Evolutionary conservation across 139 green algal species (phyloP), one percentile per base, ranked within the genome.

Genomic region (Haematococcus lacustris): DNA sequence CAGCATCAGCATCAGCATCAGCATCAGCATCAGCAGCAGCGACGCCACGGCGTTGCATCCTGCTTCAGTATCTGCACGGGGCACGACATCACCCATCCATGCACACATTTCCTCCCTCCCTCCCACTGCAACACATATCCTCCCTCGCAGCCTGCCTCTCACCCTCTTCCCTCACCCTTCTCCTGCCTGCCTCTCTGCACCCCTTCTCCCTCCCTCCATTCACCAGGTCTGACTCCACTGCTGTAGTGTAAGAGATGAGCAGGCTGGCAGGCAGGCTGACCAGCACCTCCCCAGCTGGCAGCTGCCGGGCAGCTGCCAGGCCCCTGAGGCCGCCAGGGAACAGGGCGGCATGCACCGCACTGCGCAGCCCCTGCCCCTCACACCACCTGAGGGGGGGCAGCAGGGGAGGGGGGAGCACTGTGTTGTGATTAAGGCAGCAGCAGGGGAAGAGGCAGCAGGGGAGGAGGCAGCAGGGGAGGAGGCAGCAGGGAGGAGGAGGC

Each of bases 161-260:
- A 53, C 17, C 43, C 43, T 28, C 43, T 28, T 53, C 17, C 43
- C n/a, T n/a, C n/a, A n/a, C n/a, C n/a, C n/a, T n/a, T n/a, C n/a
- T n/a, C n/a, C n/a, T n/a, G n/a, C n/a, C n/a, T n/a, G n/a, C n/a
- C n/a, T n/a, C n/a, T n/a, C n/a, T n/a, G n/a, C n/a, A n/a, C n/a
- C n/a, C n/a, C n/a, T n/a, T n/a, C n/a, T n/a, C 9, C 43, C 43
- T 9, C 43, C 9, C 43, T 53, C 9, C 47, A 39, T 77, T 21
- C 67, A 87, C 82, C 73, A 89, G 71, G 71, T 92, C 83, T 0
- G 86, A 87, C 34, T 85, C 28, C 3, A 33, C 13, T 2, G 87
- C 82, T 0, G 78, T 88, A 3, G 85, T 67, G 53, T 88, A 87
- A 17, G 73, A 86, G 41, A 92, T 88, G 3, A 92, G 75, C 25